Percentiles rank a stretch among this genome's conserved stretches.
These are phyloP conservation scores for Diatrype stigma DNA, from an alignment of 2,329 filamentous ascomycete genomes.

Conservation along the genomic window DNA sequence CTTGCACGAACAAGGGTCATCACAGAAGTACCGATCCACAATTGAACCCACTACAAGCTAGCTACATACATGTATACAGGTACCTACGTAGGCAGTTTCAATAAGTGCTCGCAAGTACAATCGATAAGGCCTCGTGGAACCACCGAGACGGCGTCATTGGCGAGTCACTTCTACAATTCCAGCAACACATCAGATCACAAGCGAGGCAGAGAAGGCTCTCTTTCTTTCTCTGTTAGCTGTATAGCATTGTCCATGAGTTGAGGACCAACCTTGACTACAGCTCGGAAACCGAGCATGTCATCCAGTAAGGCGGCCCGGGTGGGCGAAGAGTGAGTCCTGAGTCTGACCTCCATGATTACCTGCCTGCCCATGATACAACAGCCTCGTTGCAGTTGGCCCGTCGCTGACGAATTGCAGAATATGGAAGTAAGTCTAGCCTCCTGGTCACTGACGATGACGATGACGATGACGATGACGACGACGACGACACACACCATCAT, in stretches of 20 bases:
- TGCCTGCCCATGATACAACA: too few relatives aligned
- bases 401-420: conserved; percentile 52
- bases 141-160: background rate
- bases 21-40: too few relatives aligned
- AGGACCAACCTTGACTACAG: conserved; percentile 9
- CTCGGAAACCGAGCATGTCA: conserved; percentile 43
- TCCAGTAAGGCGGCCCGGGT: conserved; percentile 58
- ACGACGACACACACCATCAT: too few relatives aligned
- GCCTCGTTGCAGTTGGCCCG: too few relatives aligned
- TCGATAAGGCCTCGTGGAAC: background rate
- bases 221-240: background rate
- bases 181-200: background rate
- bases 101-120: background rate
- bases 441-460: background rate
- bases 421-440: conserved; percentile 71
- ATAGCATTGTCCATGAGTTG: conserved; percentile 19
- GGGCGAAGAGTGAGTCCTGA: conserved; percentile 54
- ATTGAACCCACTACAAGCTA: background rate
- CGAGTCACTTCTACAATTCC: background rate
- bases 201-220: background rate
- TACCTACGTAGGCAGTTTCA: too few relatives aligned
- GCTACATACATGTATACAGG: too few relatives aligned
- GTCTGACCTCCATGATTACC: too few relatives aligned
- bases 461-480: too few relatives aligned
- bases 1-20: too few relatives aligned